These are phyloP conservation scores for Sphaerulina populicola DNA, from an alignment of 2,329 filamentous ascomycete genomes.

Conservation along the genomic window DNA sequence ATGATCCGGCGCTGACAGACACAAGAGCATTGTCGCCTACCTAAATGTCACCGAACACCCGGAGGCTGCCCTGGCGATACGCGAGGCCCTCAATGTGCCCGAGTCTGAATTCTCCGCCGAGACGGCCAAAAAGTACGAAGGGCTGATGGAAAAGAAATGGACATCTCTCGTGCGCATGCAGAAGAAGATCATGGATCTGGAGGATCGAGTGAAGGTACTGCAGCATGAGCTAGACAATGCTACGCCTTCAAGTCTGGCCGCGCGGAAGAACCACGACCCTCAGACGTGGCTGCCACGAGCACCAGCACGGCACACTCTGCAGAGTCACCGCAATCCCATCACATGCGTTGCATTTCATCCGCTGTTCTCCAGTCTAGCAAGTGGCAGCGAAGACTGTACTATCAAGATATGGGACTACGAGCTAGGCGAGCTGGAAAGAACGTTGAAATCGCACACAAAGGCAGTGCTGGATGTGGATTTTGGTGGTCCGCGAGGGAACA, in stretches of 20 bases:
- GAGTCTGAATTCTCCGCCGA: conserved; percentile 62
- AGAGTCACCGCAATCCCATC: conserved; percentile 72
- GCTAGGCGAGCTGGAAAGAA: conserved; percentile 78
- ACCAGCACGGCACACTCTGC: conserved; percentile 70
- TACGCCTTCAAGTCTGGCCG: conserved; percentile 64
- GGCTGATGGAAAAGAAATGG: conserved; percentile 95
- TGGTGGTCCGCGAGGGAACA: conserved; percentile 72
- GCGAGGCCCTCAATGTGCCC: conserved; percentile 66
- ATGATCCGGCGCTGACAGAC: conserved; percentile 46
- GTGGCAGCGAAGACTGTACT: conserved; percentile 81
- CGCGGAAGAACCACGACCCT: conserved; percentile 74
- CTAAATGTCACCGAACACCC: conserved; percentile 64
- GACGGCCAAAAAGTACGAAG: conserved; percentile 89
- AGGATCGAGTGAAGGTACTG: conserved; percentile 61
- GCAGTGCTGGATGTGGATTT: conserved; percentile 83
- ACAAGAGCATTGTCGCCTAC: conserved; percentile 91
- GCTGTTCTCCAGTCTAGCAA: conserved; percentile 80
- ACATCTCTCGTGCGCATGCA: conserved; percentile 89
- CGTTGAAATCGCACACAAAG: conserved; percentile 85
- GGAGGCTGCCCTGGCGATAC: conserved; percentile 60
- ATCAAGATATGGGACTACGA: conserved; percentile 99
- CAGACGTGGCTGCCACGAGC: conserved; percentile 76
- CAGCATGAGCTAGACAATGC: conserved; percentile 79
- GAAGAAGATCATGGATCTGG: conserved; percentile 97
- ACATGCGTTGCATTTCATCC: conserved; percentile 90